Evolutionary conservation across 192 early-diverging fungal genomes (phyloP), one percentile per base, ranked within the genome.

Genomic region (Helicostylum pulchrum): DNA sequence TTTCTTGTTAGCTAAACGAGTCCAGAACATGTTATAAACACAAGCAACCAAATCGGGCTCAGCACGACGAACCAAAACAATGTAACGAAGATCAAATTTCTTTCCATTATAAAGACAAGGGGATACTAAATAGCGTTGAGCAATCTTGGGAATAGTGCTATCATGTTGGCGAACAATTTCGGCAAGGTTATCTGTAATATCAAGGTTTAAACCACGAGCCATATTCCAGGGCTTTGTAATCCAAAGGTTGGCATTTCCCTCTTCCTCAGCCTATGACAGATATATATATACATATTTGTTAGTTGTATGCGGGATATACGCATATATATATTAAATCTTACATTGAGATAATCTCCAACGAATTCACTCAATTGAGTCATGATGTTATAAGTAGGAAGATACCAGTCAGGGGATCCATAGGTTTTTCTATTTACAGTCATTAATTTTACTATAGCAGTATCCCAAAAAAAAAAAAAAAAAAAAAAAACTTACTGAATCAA

Each of bases 11-110:
- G 80, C 77, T 45, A 81, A 57, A 15, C 80, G 80, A 36, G 78
- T 72, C 77, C 77, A 78, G 62, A 81, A 81, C 74, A 74, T 76
- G 56, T 77, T 78, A 61, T 81, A 77, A 3, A 78, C 69, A 54
- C 54, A 58, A 1, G 61, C 65, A 42, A 68, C 17, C 69, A 77
- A 70, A 42, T 70, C 42, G 46, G 77, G 77, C 39, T 66, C 62
- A 31, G 68, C 67, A n/a, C 74, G 75, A 23, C 77, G 77, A 55
- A 81, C 45, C 4, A 78, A 52, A 1, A 77, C 80, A 73, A 78
- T 77, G 62, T 77, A 81, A 1, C 77, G 68, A 36, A 81, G 51
- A 34, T 78, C 72, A 23, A 81, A 81, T 52, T 81, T 81, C 50
- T 77, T 77, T 20, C 74, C 80, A 42, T 78, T 73, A 43, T 81